phyloP scores from a whole-genome alignment of 2,329 filamentous ascomycete genomes.

The Whalleya microplaca region DNA sequence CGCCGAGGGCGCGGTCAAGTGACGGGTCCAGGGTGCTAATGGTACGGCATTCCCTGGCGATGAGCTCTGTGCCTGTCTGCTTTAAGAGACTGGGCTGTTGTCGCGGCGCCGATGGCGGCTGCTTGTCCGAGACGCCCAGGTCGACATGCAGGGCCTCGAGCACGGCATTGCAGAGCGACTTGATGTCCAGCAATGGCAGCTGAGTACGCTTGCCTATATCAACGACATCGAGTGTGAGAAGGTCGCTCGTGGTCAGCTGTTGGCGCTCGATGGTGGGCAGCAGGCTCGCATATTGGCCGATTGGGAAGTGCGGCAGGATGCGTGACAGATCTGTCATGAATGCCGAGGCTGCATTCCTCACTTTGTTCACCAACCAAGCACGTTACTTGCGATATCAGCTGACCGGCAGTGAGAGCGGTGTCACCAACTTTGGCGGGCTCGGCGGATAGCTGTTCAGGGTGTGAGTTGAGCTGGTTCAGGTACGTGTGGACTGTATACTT shows the following conservation, averaged over 20 bases:
- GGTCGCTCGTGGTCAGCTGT: conserved; percentile 76
- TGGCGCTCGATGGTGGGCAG: conserved; percentile 80
- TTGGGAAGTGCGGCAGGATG: conserved; percentile 80
- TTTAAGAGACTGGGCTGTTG: conserved; percentile 23
- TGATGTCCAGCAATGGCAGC: conserved; percentile 79
- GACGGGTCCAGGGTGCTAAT: conserved; percentile 81
- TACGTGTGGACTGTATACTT: no score
- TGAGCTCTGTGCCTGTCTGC: conserved; percentile 43
- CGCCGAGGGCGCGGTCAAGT: conserved; percentile 72
- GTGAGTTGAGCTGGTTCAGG: neutral
- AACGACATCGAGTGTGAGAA: conserved; percentile 79
- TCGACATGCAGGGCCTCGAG: conserved; percentile 69
- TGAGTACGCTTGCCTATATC: conserved; percentile 87
- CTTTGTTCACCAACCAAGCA: neutral
- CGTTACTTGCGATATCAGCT: neutral
- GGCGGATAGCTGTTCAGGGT: neutral
- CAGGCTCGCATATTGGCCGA: conserved; percentile 71
- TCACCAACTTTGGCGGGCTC: neutral
- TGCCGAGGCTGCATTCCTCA: conserved; percentile 26
- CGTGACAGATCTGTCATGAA: conserved; percentile 84
- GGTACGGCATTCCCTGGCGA: conserved; percentile 49
- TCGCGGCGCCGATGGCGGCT: conserved; percentile 4
- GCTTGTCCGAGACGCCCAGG: conserved; percentile 43
- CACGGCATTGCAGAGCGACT: conserved; percentile 70
- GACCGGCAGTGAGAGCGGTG: neutral